Evolutionary conservation across 148 eudicot species (phyloP).

Genomic region (Cornus kousa): DNA sequence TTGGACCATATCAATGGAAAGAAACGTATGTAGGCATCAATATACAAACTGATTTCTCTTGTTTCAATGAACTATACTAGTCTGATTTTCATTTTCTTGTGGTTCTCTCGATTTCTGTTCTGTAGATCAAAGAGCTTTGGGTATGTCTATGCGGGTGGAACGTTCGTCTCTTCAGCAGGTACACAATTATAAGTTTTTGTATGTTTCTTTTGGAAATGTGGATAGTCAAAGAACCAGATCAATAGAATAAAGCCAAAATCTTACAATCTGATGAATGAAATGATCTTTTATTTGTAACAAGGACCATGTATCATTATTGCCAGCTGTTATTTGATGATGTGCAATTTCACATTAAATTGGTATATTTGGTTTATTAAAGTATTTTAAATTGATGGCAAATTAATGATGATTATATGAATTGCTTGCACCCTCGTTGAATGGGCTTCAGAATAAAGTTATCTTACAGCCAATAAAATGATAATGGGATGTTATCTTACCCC

Average conservation of each 20-base stretch:
- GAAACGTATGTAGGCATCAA: constrained; percentile 64
- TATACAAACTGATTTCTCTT: not conserved
- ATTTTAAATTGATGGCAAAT: too few species aligned
- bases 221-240: not conserved
- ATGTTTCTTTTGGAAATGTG: not conserved
- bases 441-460: too few species aligned
- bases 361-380: too few species aligned
- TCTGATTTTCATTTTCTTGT: not conserved
- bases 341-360: too few species aligned
- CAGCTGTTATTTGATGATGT: too few species aligned
- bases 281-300: not conserved
- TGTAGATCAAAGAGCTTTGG: constrained; percentile 99
- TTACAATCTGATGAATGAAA: not conserved
- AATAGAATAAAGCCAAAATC: not conserved
- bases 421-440: too few species aligned
- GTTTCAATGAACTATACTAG: not conserved
- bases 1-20: constrained; percentile 99
- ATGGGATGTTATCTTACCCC: too few species aligned
- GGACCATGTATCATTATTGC: not conserved
- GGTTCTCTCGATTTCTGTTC: constrained; percentile 12
- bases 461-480: too few species aligned
- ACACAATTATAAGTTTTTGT: constrained; percentile 2
- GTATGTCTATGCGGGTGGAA: constrained; percentile 98
- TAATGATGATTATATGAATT: too few species aligned
- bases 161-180: constrained; percentile 94